Evolutionary conservation across 257 asterid species (phyloP).

Genomic region (Lycium barbarum): DNA sequence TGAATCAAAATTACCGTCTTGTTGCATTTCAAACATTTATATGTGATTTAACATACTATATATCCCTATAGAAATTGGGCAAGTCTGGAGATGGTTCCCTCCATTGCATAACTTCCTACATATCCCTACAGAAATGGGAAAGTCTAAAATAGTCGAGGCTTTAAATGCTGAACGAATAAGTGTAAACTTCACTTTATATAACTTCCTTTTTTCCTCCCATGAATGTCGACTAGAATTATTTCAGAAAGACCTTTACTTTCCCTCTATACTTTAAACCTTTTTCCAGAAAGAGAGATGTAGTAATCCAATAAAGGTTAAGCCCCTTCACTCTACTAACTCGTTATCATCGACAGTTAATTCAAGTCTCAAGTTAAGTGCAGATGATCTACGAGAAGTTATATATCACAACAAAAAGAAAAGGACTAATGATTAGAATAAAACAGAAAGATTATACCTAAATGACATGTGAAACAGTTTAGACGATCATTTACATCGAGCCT

Average conservation of each 20-base stretch:
- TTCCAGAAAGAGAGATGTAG: not conserved
- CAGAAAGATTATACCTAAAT: not conserved
- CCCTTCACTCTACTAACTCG: not conserved
- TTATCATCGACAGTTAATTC: not conserved
- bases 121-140: not conserved
- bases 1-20: not conserved
- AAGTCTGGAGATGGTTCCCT: not conserved
- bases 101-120: not conserved
- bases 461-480: constrained; percentile 11
- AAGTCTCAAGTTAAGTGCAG: not conserved
- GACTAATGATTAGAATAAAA: not conserved
- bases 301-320: not conserved
- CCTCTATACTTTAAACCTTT: not conserved
- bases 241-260: not conserved
- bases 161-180: not conserved
- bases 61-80: not conserved
- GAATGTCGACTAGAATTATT: not conserved
- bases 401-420: not conserved
- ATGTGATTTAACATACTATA: not conserved
- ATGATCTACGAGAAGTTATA: not conserved
- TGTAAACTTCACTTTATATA: not conserved
- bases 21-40: not conserved
- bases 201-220: not conserved
- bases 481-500: not conserved
- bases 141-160: not conserved